A percentile compares a stretch with the other conserved stretches of the same genome.
Evolutionary conservation across 2,329 filamentous ascomycete genomes (phyloP).

Genomic region (Tolypocladium inflatum): DNA sequence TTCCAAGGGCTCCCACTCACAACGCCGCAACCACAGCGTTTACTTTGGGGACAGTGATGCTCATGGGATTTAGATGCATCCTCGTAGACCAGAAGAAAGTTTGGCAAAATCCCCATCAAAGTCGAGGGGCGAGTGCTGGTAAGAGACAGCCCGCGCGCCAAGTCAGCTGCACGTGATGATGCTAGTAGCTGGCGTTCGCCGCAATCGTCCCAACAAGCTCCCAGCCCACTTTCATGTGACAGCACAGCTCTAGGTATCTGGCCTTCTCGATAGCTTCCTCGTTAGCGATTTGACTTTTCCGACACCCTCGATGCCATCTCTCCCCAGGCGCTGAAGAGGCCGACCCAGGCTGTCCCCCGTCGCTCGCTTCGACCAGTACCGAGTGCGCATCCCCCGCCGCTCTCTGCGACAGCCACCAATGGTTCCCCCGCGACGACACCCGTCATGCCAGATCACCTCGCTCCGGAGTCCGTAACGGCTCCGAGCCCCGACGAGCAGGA

Average conservation of each 20-base stretch:
- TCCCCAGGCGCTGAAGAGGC: neutral
- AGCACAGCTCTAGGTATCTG: neutral
- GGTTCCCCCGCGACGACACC: slow-evolving; percentile 2
- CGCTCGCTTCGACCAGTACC: neutral
- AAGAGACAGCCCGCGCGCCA: neutral
- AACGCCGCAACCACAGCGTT: no score
- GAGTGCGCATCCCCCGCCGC: neutral
- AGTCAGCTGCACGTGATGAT: neutral
- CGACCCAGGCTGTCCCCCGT: neutral
- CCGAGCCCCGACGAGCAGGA: slow-evolving; percentile 26
- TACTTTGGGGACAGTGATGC: no score
- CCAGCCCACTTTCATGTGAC: neutral
- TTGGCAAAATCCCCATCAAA: no score
- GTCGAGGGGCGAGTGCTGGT: no score
- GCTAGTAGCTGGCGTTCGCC: neutral
- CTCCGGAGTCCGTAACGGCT: slow-evolving; percentile 21
- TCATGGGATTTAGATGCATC: no score
- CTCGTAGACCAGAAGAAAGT: no score
- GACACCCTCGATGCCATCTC: neutral
- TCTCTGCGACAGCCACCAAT: slow-evolving; percentile 1
- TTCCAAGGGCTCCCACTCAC: no score
- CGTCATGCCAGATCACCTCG: slow-evolving; percentile 39
- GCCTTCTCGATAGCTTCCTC: neutral
- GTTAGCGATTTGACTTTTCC: neutral
- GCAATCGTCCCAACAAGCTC: neutral